Base-by-base conservation (phyloP, 2,329 filamentous ascomycete genomes). In the Monilinia fructigena region DNA sequence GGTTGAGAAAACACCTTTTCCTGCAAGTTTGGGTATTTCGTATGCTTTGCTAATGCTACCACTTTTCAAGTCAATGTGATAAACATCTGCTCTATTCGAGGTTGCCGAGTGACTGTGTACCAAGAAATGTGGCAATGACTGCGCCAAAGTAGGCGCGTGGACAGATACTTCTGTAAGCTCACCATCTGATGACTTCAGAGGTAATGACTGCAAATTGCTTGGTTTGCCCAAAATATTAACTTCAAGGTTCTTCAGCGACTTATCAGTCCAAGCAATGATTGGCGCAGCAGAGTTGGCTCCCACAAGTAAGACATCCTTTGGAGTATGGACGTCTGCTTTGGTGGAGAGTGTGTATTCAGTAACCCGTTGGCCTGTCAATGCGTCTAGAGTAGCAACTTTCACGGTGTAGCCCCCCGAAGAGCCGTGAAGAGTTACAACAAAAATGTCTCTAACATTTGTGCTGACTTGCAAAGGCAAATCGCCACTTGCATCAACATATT, bases 31-130 rank as follows among this genome's bases (percentile, higher is more conserved):
- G 0, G 93, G 91, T 16, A 98, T 82, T 38, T 89, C 86, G 76
- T 97, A 97, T 0, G 89, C 89, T 76, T 91, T 92, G n/a, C 82
- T 84, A 38, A 94, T 83, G 23, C 83, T 84, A 64, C 83, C 85
- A 67, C 82, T 88, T 78, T 89, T 89, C 62, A 91, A 78, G 72
- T 96, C 85, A 67, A 96, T 84, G 73, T 96, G 92, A 75, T 89
- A 97, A 40, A 98, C 89, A 69, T 96, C 90, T 3, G 90, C 94
- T 81, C 90, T 92, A 75, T 93, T 91, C 23, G 87, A 87, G 3
- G 81, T 81, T 47, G 82, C 82, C 0, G 91, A 91, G 72, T 88
- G 83, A 72, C 87, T 92, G 72, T 97, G 91, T 6, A 97, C 90
- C 42, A 97, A 80, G 79, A 97, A 96, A 79, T 96, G 92, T 48